Conservation (phyloP, 2,329 filamentous ascomycete species). For the Trichoderma sp. region DNA sequence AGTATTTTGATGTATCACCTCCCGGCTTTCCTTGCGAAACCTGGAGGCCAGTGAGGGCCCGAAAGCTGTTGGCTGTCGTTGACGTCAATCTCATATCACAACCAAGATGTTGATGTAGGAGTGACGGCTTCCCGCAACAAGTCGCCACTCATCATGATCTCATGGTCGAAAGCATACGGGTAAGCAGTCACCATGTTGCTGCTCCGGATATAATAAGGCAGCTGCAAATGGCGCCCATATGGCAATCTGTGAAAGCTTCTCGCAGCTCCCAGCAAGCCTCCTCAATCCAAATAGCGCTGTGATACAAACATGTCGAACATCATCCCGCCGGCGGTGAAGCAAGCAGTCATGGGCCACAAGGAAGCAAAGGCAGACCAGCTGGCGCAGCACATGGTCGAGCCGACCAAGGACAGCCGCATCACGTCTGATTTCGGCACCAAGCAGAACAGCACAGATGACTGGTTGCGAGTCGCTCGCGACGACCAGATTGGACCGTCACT, state of each 20-base stretch:
- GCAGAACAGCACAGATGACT: slow-evolving; percentile 73
- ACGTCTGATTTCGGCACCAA: slow-evolving; percentile 79
- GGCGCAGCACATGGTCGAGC: slow-evolving; percentile 58
- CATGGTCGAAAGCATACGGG: background rate
- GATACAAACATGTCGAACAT: slow-evolving; percentile 20
- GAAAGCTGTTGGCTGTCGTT: background rate
- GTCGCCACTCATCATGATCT: background rate
- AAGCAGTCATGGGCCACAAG: slow-evolving; percentile 41
- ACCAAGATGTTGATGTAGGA: slow-evolving; percentile 14
- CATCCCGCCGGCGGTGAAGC: slow-evolving; percentile 23
- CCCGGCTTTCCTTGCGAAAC: background rate
- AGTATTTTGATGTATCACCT: background rate
- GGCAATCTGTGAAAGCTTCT: too few relatives aligned
- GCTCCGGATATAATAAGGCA: too few relatives aligned
- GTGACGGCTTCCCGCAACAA: too few relatives aligned
- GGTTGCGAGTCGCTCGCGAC: slow-evolving; percentile 66
- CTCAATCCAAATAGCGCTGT: background rate
- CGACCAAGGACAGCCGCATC: slow-evolving; percentile 60
- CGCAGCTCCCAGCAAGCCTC: background rate
- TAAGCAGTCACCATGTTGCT: too few relatives aligned
- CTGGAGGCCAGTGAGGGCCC: too few relatives aligned
- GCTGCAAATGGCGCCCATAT: too few relatives aligned
- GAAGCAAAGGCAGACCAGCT: slow-evolving; percentile 65
- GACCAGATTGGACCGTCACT: slow-evolving; percentile 67
- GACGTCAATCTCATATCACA: slow-evolving; percentile 25